Base-by-base conservation (phyloP, 257 asterid species). In the Jaltomata sinuosa region DNA sequence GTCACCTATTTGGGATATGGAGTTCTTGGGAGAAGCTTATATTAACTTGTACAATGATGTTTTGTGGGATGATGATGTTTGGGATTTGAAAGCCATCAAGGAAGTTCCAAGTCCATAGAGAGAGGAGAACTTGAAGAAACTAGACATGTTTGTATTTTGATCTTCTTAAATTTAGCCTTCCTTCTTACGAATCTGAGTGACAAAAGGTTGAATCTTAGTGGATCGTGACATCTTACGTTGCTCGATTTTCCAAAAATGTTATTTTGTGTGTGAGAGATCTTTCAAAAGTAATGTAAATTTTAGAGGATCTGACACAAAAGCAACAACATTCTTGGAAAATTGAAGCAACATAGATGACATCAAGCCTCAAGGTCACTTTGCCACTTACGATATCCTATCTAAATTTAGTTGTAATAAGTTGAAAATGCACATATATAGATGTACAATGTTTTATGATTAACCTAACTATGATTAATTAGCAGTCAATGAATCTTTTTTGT, bases 1-100 rank as follows among this genome's bases (percentile, higher is more conserved):
- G 94, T 85, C 79, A 21, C 93, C 95, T 7, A 77, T 85, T 80
- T 91, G 97, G 97, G 94, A 90, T 74, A 71, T 81, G 91, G 94
- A 87, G 31, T 82, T 59, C 53, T 69, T 84, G 52, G 91, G 80
- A 2, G 89, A 86, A 83, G 86, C 90, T 61, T 87, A 79, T 85
- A 78, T 85, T 76, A 84, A 86, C 1, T 82, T 89, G 74, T 85
- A 84, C 59, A 86, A 83, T 45, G 94, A 91, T 83, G 94, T 90
- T 83, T 36, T 87, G 14, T 93, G 92, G 94, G 94, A 89, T 62
- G 89, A 71, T 88, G 90, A 91, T 89, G 45, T 93, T 86, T 91
- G 97, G 97, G 88, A 88, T 29, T 86, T 93, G 76, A 90, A 85
- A 84, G 74, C 72, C 18, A 84, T 42, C 27, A 55, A 81, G 38